Evolutionary conservation across 2,329 filamentous ascomycete species (phyloP).

Genomic region (Bipolaris bicolor): DNA sequence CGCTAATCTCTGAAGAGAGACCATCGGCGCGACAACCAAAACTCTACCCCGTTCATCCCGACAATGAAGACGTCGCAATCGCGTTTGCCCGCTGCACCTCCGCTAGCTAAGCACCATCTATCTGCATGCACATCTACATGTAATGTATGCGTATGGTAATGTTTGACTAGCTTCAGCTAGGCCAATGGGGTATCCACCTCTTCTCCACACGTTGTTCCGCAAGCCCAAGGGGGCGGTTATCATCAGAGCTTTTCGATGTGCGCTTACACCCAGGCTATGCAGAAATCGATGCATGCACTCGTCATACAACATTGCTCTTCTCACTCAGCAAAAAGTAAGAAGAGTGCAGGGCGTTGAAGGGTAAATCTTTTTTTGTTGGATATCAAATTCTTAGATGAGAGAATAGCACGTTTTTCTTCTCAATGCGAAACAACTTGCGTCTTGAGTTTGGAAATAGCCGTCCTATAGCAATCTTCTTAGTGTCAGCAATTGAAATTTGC

Average conservation of each 20-base stretch:
- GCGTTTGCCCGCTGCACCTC: not conserved
- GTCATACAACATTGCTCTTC: conserved; percentile 4
- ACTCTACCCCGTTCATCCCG: not conserved
- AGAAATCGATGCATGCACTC: conserved; percentile 1
- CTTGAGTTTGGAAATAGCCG: too few species aligned
- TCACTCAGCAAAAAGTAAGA: conserved; percentile 6
- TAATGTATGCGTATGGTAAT: conserved; percentile 17
- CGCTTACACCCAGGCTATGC: conserved; percentile 11
- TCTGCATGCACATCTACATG: conserved; percentile 20
- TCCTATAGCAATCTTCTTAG: too few species aligned
- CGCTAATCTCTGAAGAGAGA: not conserved
- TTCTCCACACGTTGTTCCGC: conserved; percentile 5
- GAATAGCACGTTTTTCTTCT: too few species aligned
- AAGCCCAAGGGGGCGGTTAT: conserved; percentile 3
- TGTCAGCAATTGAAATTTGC: too few species aligned
- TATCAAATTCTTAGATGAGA: conserved; percentile 19
- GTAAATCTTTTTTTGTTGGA: conserved; percentile 4
- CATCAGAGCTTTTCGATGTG: conserved; percentile 3
- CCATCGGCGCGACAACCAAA: not conserved
- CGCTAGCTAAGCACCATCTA: conserved; percentile 3
- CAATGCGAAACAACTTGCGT: too few species aligned
- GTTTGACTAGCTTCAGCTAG: conserved; percentile 11
- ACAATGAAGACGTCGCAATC: not conserved
- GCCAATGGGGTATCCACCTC: conserved; percentile 10
- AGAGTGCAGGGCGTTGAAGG: not conserved